Base-by-base conservation (phyloP, 1,284 basidiomycete genomes). In the Trametes sp. region DNA sequence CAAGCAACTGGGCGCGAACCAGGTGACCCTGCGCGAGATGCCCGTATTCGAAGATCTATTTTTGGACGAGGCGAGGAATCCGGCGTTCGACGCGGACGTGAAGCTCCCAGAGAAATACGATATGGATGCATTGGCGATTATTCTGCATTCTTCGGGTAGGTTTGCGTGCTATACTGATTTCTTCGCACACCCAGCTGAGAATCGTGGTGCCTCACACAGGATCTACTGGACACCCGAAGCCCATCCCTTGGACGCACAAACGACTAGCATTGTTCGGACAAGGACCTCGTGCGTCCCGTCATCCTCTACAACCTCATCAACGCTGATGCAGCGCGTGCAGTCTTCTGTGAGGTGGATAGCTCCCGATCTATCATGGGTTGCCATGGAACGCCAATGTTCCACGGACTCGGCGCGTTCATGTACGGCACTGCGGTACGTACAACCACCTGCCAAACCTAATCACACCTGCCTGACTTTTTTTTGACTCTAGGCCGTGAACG, bases 371-470 rank as follows among this genome's bases (percentile, higher is more conserved):
- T 64, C 13, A 56, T 72, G 51, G 66, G 64, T 7, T 64, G 63
- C 31, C 71, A 73, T 33, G 61, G 64, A 9, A 57, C 66, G 11
- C 70, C 71, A 2, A 67, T 71, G 65, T 74, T 68, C 53, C 73
- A 72, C 51, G 70, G 68, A 2, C 52, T 71, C 23, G 68, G 66
- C 10, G 55, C 69, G 44, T 63, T 66, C 42, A 65, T 69, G 51
- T 57, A 52, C 29, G 64, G 62, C 24, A 57, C 67, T 24, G 71
- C 62, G 19, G 69, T 64, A 38, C 13, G 54, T 45, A 19, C 33
- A 4, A n/a, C 2, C 5, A 3, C 35, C 35, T 52, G 19, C 50
- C 14, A 33, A 21, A 14, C 11, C 5, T 16, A 23, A 11, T 45
- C 10, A 11, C 9, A 14, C 53, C 16, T 5, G n/a, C 36, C 14